These are phyloP conservation scores for Populus pruinosa DNA, from an alignment of 345 rosid species.

Conservation along the genomic window DNA sequence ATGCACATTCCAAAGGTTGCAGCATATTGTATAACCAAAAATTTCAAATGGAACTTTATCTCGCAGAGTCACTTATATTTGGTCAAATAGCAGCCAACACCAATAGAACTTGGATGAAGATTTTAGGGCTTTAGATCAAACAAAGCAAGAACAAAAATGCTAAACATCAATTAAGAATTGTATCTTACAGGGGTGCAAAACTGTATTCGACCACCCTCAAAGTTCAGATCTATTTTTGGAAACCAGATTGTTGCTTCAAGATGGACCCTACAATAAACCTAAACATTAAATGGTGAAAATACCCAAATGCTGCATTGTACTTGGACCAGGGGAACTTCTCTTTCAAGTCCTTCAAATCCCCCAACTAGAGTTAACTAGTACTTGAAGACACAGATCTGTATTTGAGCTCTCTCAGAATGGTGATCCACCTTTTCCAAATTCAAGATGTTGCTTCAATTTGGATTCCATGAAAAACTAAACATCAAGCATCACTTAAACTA, in stretches of 20 bases:
- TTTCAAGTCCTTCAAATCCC: not conserved
- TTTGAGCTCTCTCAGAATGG: not conserved
- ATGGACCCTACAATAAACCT: not conserved
- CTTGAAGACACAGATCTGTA: not conserved
- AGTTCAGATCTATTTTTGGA: not conserved
- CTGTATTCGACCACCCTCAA: not conserved
- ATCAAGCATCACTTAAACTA: not conserved
- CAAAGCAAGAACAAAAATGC: not conserved
- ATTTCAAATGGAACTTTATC: not conserved
- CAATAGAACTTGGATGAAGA: not conserved
- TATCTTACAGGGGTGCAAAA: not conserved
- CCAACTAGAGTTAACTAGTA: not conserved
- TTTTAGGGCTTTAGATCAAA: not conserved
- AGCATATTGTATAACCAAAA: not conserved
- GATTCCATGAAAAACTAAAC: not conserved
- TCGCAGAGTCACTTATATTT: not conserved
- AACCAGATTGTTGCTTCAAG: not conserved
- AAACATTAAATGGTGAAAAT: not conserved
- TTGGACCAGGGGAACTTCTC: not conserved
- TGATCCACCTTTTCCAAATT: not conserved
- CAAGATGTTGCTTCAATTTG: not conserved
- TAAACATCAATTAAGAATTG: not conserved
- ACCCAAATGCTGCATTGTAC: not conserved
- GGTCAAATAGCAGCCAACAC: not conserved
- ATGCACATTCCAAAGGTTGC: not conserved